These are phyloP conservation scores for Phytophthora hybrid DNA, from an alignment of 352 stramenopile species.

Conservation along the genomic window DNA sequence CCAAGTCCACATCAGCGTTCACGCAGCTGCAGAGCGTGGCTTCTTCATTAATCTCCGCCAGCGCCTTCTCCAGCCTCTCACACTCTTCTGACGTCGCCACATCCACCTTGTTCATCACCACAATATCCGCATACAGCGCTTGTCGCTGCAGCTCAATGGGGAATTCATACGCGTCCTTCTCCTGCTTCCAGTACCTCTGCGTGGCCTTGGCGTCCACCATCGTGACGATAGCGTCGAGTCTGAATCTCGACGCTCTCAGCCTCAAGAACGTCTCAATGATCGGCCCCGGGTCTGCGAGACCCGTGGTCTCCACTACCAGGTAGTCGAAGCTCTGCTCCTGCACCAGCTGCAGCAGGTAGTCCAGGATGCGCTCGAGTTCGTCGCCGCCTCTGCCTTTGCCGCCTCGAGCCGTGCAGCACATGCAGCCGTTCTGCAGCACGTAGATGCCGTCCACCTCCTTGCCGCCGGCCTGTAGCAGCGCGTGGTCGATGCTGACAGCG, in stretches of 20 bases:
- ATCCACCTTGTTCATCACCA: constrained; percentile 83
- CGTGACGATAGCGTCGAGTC: constrained; percentile 96
- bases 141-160: constrained; percentile 74
- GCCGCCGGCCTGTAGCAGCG: constrained; percentile 46
- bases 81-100: constrained; percentile 48
- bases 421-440: constrained; percentile 98
- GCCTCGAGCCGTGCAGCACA: constrained; percentile 95
- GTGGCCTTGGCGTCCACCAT: constrained; percentile 93
- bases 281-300: constrained; percentile 95
- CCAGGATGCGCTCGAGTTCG: constrained; percentile 93
- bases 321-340: constrained; percentile 94
- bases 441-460: constrained; percentile 91
- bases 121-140: constrained; percentile 71
- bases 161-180: constrained; percentile 41
- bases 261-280: constrained; percentile 98
- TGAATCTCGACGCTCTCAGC: constrained; percentile 90
- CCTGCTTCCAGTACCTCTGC: constrained; percentile 52
- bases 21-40: constrained; percentile 51
- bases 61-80: constrained; percentile 37
- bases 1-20: constrained; percentile 61
- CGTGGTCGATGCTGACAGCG: constrained; percentile 76
- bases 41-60: constrained; percentile 63
- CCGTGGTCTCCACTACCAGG: constrained; percentile 97
- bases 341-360: constrained; percentile 77
- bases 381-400: constrained; percentile 88